Base-by-base conservation (phyloP, 345 rosid species). In the Euphorbia tirucalli region DNA sequence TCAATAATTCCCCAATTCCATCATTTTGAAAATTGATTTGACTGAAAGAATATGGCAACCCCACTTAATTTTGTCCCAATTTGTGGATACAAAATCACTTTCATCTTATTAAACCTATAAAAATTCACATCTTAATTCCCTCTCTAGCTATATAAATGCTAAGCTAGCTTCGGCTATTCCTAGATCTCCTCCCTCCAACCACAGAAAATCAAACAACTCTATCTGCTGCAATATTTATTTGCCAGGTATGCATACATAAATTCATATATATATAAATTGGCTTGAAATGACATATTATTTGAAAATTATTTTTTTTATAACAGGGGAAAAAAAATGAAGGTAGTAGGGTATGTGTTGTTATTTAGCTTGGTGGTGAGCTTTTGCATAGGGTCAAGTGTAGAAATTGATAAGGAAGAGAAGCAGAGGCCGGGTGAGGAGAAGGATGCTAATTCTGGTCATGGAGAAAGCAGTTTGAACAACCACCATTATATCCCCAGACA, bases 401-500 rank as follows among this genome's bases (percentile, higher is more conserved):
- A 61, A 62, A 56, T 43, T n/a, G n/a, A n/a, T n/a, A n/a, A n/a
- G n/a, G n/a, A n/a, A n/a, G n/a, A n/a, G n/a, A n/a, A n/a, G n/a
- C n/a, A n/a, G n/a, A n/a, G n/a, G n/a, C n/a, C n/a, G 46, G 16
- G 58, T 7, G 65, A 67, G 43, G 55, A 21, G 2, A 28, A 25
- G n/a, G 31, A 44, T 41, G 19, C 5, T 3, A 31, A 15, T 28
- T 41, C 11, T 24, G 77, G 46, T 16, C 76, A 78, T 43, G 75
- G 84, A 16, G 55, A 24, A 64, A 77, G 70, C 72, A 78, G 65
- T 54, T 70, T 83, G 41, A 74, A 79, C 31, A 84, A 84, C 57
- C 88, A 84, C 76, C 88, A 87, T 76, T 79, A 71, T 71, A 79
- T 84, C n/a, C 90, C 90, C 39, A 71, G 87, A 76, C 85, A 79